phyloP scores from a whole-genome alignment of 345 rosid genomes.

The Rhizophora apiculata region DNA sequence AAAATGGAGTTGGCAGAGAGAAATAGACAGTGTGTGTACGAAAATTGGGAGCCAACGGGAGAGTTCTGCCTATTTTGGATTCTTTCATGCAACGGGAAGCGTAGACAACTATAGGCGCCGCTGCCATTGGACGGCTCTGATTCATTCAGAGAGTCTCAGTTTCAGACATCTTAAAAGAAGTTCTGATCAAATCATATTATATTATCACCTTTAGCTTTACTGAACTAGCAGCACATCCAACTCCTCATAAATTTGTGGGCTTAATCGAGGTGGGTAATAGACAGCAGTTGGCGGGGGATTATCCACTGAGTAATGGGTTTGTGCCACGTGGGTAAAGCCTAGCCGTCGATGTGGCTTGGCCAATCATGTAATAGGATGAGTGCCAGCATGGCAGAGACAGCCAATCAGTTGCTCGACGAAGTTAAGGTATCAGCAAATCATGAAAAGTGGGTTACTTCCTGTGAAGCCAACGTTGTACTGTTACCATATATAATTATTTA shows the following conservation, averaged over 20 bases:
- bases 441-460: constrained; percentile 10
- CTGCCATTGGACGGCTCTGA: constrained; percentile 53
- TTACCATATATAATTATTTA: background rate
- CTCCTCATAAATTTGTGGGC: background rate
- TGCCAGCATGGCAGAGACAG: constrained; percentile 55
- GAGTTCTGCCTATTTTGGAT: constrained; percentile 36
- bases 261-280: constrained; percentile 43
- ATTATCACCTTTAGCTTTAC: constrained; percentile 4
- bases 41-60: constrained; percentile 42
- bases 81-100: constrained; percentile 29
- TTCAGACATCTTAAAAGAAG: constrained; percentile 11
- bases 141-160: constrained; percentile 38
- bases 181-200: constrained; percentile 1
- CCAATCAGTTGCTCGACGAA: constrained; percentile 80
- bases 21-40: constrained; percentile 26
- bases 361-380: constrained; percentile 49
- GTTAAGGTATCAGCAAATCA: constrained; percentile 66
- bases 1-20: background rate
- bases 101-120: constrained; percentile 26
- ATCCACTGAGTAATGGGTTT: constrained; percentile 34
- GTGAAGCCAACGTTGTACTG: no score
- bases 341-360: constrained; percentile 37
- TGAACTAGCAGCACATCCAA: constrained; percentile 15
- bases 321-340: constrained; percentile 45
- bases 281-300: constrained; percentile 28